Conservation (phyloP, 768 basidiomycete species). For the Hebeloma cylindrosporum region DNA sequence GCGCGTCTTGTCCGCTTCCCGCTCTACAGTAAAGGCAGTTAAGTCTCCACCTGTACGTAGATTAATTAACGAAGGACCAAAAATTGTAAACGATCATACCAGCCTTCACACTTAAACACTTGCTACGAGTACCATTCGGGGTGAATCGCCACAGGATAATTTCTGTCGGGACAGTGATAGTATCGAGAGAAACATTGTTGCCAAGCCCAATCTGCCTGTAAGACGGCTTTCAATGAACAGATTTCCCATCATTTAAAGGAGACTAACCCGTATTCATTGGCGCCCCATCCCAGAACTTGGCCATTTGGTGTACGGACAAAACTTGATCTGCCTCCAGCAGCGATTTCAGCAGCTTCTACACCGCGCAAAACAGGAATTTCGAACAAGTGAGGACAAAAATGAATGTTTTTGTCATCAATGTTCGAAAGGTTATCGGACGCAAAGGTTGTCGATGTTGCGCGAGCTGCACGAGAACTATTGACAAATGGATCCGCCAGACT, state of each 20-base stretch:
- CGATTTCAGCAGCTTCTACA: slow-evolving; percentile 64
- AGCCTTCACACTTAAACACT: slow-evolving; percentile 65
- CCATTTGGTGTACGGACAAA: slow-evolving; percentile 69
- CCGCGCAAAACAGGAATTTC: slow-evolving; percentile 75
- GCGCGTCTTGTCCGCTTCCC: slow-evolving; percentile 24
- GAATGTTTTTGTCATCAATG: slow-evolving; percentile 44
- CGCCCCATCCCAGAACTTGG: slow-evolving; percentile 84
- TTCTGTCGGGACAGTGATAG: slow-evolving; percentile 83
- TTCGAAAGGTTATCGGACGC: slow-evolving; percentile 33
- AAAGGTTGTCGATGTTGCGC: slow-evolving; percentile 27
- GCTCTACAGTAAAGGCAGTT: slow-evolving; percentile 76
- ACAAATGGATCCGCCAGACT: slow-evolving; percentile 50
- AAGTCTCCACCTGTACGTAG: slow-evolving; percentile 62
- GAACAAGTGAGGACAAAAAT: slow-evolving; percentile 68
- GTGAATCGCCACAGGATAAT: slow-evolving; percentile 67
- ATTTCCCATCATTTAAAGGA: background rate
- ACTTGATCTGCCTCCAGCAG: slow-evolving; percentile 70
- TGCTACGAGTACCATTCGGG: slow-evolving; percentile 49
- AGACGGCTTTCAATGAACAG: slow-evolving; percentile 4
- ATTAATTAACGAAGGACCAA: background rate
- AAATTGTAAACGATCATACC: slow-evolving; percentile 38
- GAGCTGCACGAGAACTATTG: slow-evolving; percentile 43
- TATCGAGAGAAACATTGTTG: slow-evolving; percentile 55
- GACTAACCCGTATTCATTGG: slow-evolving; percentile 79
- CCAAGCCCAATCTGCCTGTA: slow-evolving; percentile 82